These are phyloP conservation scores for Ogataea wickerhamii DNA, from an alignment of 805 yeast species.

Conservation along the genomic window DNA sequence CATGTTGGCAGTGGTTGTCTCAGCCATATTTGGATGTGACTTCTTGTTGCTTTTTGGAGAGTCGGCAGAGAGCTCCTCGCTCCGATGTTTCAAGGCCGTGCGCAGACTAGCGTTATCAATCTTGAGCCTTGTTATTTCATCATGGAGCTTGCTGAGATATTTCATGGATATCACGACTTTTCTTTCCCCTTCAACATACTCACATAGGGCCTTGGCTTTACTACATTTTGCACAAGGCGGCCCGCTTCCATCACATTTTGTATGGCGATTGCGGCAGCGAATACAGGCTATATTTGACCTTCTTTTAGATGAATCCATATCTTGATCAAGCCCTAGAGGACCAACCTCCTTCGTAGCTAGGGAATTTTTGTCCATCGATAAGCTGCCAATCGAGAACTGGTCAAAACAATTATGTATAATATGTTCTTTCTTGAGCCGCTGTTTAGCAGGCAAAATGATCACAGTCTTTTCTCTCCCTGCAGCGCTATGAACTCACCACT, in stretches of 20 bases:
- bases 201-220: constrained; percentile 55
- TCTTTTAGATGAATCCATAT: constrained; percentile 17
- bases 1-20: background rate
- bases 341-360: background rate
- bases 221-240: constrained; percentile 66
- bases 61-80: background rate
- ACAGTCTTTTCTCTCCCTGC: too few relatives aligned
- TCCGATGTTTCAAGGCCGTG: constrained; percentile 31
- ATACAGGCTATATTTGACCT: constrained; percentile 43
- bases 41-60: constrained; percentile 5
- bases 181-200: constrained; percentile 67
- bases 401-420: too few relatives aligned
- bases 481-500: too few relatives aligned
- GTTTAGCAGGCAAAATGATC: too few relatives aligned
- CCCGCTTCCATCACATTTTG: constrained; percentile 69
- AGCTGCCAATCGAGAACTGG: too few relatives aligned
- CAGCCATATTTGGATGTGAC: background rate
- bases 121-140: constrained; percentile 61
- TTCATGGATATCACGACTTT: constrained; percentile 71
- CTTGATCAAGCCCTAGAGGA: background rate
- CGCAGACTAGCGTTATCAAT: constrained; percentile 60
- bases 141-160: constrained; percentile 63
- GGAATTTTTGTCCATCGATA: background rate
- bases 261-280: constrained; percentile 67
- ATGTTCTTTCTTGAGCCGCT: too few relatives aligned